Evolutionary conservation across 2,329 filamentous ascomycete species (phyloP).

Genomic region (Tolypocladium amazonense): DNA sequence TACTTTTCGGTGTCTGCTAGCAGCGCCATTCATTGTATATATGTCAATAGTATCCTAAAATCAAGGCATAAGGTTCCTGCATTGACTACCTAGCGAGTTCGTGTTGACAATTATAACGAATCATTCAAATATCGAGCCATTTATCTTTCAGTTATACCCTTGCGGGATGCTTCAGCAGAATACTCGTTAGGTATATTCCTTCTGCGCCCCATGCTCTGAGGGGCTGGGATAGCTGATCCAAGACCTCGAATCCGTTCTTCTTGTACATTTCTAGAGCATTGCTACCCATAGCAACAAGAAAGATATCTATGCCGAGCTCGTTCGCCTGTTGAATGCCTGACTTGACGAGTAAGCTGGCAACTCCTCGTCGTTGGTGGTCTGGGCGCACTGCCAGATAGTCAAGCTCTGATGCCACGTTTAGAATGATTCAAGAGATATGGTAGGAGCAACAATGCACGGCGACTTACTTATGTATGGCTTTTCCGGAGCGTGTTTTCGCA

Average conservation of each 20-base stretch:
- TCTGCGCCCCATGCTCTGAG: neutral
- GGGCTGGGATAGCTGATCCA: neutral
- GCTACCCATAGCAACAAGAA: neutral
- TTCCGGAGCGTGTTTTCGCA: neutral
- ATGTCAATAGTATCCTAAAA: neutral
- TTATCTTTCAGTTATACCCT: fast-evolving
- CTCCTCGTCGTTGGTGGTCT: neutral
- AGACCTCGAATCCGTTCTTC: neutral
- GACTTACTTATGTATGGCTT: neutral
- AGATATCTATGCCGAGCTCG: neutral
- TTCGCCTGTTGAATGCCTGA: neutral
- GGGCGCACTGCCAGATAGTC: neutral
- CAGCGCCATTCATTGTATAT: neutral
- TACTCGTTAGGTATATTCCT: neutral
- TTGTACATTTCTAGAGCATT: neutral
- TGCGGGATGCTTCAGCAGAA: neutral
- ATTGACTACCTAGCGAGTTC: neutral
- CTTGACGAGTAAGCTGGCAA: neutral
- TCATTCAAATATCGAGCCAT: neutral
- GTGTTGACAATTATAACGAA: neutral
- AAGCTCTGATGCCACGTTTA: neutral
- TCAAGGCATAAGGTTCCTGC: neutral
- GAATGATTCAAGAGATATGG: neutral
- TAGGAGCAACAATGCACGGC: neutral
- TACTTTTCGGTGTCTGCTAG: neutral